These are phyloP conservation scores for Microsporum audouinii DNA, from an alignment of 2,329 filamentous ascomycete genomes.

Conservation along the genomic window DNA sequence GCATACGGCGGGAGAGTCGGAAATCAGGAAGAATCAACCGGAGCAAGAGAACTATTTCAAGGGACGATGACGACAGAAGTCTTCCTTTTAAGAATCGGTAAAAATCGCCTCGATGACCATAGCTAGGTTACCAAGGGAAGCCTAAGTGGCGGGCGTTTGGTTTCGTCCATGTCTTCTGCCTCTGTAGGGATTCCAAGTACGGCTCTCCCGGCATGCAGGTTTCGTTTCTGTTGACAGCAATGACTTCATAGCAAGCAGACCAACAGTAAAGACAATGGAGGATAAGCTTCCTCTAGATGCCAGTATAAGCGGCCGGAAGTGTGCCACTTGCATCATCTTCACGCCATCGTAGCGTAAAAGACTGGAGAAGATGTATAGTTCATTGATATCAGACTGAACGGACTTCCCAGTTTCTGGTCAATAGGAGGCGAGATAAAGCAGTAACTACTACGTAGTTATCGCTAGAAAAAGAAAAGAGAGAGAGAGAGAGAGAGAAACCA, in stretches of 20 bases:
- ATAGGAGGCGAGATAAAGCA: neutral
- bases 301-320: neutral
- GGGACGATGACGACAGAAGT: neutral
- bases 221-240: neutral
- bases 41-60: neutral
- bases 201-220: too few relatives aligned
- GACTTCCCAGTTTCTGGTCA: neutral
- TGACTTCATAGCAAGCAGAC: neutral
- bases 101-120: neutral
- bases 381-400: neutral
- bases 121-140: neutral
- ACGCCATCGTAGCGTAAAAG: neutral
- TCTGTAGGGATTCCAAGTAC: neutral
- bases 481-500: too few relatives aligned
- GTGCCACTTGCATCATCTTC: conserved; percentile 1
- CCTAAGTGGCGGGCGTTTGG: neutral
- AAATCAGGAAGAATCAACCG: neutral
- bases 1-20: neutral
- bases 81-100: neutral
- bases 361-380: neutral
- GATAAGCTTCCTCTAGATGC: neutral
- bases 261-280: neutral
- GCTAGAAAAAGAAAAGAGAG: too few relatives aligned
- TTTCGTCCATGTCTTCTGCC: neutral
- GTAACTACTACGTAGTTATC: neutral